Evolutionary conservation across 2,329 filamentous ascomycete genomes (phyloP), one percentile per base, ranked within the genome.

Genomic region (Aplosporella prunicola): DNA sequence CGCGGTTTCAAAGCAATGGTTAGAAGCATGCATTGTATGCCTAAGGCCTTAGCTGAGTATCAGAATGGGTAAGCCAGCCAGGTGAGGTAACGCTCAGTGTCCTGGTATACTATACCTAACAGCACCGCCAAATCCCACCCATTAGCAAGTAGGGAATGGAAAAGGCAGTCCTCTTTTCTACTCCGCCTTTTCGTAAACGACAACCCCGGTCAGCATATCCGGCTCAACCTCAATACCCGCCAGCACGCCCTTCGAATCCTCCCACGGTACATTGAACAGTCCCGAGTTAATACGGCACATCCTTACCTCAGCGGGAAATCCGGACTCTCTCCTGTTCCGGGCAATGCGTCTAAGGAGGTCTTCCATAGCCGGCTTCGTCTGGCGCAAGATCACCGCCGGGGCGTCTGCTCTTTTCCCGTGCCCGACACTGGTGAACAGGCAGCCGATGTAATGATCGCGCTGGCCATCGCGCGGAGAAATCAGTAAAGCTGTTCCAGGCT

Each of bases 241-340:
- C 24, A 78, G 35, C 1, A 70, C 52, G 5, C 43, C 46, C 40
- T 57, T 60, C 1, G 72, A 74, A 22, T 57, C 50, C 39, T 60
- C 52, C 75, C 75, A 79, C 9, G 63, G 56, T 17, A 78, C 71
- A 0, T 54, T 57, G 49, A 79, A 79, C 22, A 69, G 52, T 0
- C 71, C 74, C 17, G 71, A 68, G 47, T 78, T 78, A 45, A 79
- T 73, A 41, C 64, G 64, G 44, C 69, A 72, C 39, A 71, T 67
- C 41, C 64, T 63, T 0, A 75, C 43, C 11, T 56, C 56, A 4
- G 45, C 47, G 1, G 60, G 48, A 16, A 42, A 40, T n/a, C 46
- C 42, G 10, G 22, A 46, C 16, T 44, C 22, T 6, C 45, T 43
- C 3, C 49, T 50, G 17, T 57, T 47, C 16, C 51, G 48, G 13